Evolutionary conservation across 169 alveolate species (phyloP).

Genomic region (Cryptosporidium ryanae): DNA sequence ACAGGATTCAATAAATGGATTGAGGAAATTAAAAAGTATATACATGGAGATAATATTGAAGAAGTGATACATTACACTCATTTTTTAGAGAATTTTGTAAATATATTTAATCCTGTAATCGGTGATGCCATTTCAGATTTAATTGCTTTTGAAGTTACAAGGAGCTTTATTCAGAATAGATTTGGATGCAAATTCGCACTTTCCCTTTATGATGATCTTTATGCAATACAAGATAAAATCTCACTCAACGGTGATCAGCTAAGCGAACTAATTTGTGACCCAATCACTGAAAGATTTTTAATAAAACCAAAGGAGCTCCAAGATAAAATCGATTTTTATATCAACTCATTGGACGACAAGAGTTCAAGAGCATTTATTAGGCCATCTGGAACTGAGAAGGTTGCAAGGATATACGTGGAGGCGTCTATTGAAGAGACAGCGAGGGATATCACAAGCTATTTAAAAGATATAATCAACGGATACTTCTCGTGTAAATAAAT

Average conservation of each 20-base stretch:
- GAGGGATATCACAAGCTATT: conserved; percentile 75
- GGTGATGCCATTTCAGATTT: conserved; percentile 90
- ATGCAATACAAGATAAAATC: conserved; percentile 79
- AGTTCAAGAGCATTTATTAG: conserved; percentile 85
- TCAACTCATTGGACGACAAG: conserved; percentile 70
- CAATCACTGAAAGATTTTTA: conserved; percentile 74
- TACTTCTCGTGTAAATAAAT: conserved; percentile 15
- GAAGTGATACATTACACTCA: not conserved
- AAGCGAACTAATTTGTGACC: conserved; percentile 62
- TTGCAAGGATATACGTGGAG: conserved; percentile 84
- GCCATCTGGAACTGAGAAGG: conserved; percentile 91
- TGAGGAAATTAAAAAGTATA: conserved; percentile 76
- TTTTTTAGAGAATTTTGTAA: conserved; percentile 33
- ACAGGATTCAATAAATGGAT: conserved; percentile 77
- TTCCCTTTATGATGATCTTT: conserved; percentile 83
- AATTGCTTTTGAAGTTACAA: conserved; percentile 83
- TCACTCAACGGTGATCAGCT: conserved; percentile 35
- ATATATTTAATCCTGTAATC: conserved; percentile 81
- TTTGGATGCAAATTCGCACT: conserved; percentile 80
- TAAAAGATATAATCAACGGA: conserved; percentile 7
- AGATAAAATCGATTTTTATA: conserved; percentile 80
- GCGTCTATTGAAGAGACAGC: conserved; percentile 82
- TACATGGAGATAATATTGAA: not conserved
- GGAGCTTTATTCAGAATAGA: conserved; percentile 75
- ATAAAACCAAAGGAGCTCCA: conserved; percentile 83